Conservation (phyloP, 371 early-diverging fungal species). For the Mortierella sp. region DNA sequence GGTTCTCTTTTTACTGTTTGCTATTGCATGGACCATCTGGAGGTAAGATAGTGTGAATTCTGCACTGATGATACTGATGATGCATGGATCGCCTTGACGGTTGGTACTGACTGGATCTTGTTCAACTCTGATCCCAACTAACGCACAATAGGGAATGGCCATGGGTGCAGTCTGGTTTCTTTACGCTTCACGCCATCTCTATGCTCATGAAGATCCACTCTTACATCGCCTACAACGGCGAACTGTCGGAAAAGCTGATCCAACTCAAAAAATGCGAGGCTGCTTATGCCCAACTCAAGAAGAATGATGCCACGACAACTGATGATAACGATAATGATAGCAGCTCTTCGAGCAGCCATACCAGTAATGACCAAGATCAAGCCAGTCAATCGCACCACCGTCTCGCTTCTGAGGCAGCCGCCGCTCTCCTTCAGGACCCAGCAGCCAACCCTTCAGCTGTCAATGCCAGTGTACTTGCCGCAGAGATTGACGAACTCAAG, state of each 20-base stretch:
- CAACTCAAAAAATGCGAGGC: slow-evolving; percentile 52
- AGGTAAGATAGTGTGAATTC: slow-evolving; percentile 54
- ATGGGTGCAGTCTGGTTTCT: slow-evolving; percentile 92
- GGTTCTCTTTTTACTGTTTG: slow-evolving; percentile 67
- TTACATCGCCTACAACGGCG: slow-evolving; percentile 81
- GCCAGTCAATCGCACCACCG: slow-evolving; percentile 41
- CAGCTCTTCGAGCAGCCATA: too few species aligned
- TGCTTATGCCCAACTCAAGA: slow-evolving; percentile 29
- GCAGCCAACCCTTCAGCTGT: slow-evolving; percentile 3
- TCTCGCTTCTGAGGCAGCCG: slow-evolving; percentile 24
- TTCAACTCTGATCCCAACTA: background rate
- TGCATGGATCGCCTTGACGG: too few species aligned
- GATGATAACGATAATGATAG: slow-evolving; percentile 1
- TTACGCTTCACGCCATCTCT: slow-evolving; percentile 87
- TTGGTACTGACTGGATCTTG: background rate
- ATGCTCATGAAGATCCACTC: slow-evolving; percentile 97
- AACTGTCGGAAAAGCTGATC: slow-evolving; percentile 66
- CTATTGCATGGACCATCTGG: slow-evolving; percentile 74
- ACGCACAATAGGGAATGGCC: slow-evolving; percentile 74
- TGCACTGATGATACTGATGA: slow-evolving; percentile 10
- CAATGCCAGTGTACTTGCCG: slow-evolving; percentile 45
- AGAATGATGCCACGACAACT: slow-evolving; percentile 19
- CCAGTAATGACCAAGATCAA: background rate
- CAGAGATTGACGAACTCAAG: slow-evolving; percentile 67
- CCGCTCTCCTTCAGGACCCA: slow-evolving; percentile 20